These are phyloP conservation scores for Globisporangium polare DNA, from an alignment of 352 stramenopile species.

Conservation along the genomic window DNA sequence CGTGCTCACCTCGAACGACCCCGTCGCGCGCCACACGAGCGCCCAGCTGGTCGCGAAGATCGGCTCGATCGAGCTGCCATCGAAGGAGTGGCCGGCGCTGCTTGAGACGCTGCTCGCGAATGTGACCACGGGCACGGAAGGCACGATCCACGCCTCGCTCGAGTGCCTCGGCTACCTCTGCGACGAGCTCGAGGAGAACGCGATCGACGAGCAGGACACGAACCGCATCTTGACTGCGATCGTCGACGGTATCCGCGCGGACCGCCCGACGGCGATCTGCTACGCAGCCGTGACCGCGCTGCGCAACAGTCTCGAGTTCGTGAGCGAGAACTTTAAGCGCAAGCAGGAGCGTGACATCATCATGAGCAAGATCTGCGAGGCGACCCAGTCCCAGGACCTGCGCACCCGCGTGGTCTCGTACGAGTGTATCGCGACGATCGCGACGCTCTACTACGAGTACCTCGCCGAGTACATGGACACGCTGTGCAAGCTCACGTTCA, in stretches of 20 bases:
- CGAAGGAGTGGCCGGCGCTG: constrained; percentile 93
- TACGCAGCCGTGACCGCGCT: constrained; percentile 91
- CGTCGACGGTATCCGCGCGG: constrained; percentile 92
- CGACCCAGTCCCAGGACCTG: constrained; percentile 89
- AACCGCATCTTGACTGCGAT: constrained; percentile 97
- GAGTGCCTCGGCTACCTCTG: constrained; percentile 85
- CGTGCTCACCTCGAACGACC: constrained; percentile 59
- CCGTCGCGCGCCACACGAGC: constrained; percentile 76
- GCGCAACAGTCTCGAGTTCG: constrained; percentile 95
- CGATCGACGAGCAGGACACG: constrained; percentile 80
- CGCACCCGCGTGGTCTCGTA: constrained; percentile 90
- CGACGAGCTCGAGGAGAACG: constrained; percentile 72
- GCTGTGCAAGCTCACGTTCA: constrained; percentile 95
- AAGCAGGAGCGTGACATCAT: constrained; percentile 95
- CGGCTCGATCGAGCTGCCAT: constrained; percentile 92
- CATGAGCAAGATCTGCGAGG: constrained; percentile 94
- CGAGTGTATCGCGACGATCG: constrained; percentile 94
- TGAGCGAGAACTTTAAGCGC: constrained; percentile 95
- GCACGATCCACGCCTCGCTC: constrained; percentile 89
- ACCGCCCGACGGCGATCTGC: constrained; percentile 86
- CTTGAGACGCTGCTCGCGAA: constrained; percentile 92
- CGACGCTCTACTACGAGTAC: constrained; percentile 96
- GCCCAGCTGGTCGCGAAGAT: constrained; percentile 93
- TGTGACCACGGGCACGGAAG: constrained; percentile 81
- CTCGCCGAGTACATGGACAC: constrained; percentile 95